Evolutionary conservation across 441 rosid species (phyloP).

Genomic region (Populus trichocarpa): DNA sequence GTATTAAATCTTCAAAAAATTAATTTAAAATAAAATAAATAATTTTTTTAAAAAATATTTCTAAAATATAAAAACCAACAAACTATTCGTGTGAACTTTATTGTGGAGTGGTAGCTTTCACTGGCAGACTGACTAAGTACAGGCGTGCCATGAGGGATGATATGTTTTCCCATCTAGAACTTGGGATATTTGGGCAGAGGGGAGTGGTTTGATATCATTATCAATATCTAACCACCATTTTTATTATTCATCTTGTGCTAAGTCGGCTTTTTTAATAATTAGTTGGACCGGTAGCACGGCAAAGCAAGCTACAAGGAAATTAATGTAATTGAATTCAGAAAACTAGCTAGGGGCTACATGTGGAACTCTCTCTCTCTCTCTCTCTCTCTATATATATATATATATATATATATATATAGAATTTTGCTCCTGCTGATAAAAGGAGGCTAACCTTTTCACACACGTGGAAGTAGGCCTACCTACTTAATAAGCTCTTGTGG

Average conservation of each 20-base stretch:
- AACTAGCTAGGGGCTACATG: no score
- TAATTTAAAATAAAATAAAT: no score
- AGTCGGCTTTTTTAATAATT: not conserved
- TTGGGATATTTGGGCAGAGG: not conserved
- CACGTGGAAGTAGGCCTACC: not conserved
- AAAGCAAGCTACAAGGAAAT: not conserved
- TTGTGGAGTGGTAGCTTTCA: no score
- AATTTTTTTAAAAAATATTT: no score
- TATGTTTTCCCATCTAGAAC: not conserved
- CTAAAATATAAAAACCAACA: no score
- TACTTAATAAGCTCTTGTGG: not conserved
- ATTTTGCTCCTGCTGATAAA: no score
- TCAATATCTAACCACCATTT: not conserved
- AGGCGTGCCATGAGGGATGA: not conserved
- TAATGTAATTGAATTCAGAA: no score
- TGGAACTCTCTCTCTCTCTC: no score
- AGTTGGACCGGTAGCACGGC: not conserved
- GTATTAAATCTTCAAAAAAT: no score
- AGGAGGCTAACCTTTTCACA: not conserved
- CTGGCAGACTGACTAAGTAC: no score
- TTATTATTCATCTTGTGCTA: not conserved
- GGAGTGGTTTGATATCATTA: not conserved
- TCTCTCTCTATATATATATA: no score
- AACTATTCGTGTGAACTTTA: not conserved
- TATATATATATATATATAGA: no score